Base-by-base conservation (phyloP, 2,329 filamentous ascomycete genomes). In the Nigrospora sphaerica region DNA sequence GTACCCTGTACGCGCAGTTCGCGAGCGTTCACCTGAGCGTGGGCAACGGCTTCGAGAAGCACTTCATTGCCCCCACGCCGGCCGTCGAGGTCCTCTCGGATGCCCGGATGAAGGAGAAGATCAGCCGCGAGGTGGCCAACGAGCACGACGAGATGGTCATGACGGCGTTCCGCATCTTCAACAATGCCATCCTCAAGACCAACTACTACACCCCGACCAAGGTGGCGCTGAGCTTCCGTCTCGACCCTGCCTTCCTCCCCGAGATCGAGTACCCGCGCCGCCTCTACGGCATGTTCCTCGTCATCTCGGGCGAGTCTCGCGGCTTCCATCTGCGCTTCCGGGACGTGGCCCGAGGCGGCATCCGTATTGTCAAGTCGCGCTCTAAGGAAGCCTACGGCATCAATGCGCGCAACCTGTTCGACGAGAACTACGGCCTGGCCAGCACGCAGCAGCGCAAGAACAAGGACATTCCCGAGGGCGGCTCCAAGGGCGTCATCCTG, bases 401-500 rank as follows among this genome's bases (percentile, higher is more conserved):
- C 75, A 98, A 98, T 63, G 91, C 91, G 34, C 86, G 93, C 49
- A 95, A 90, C 48, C 78, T 98, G 52, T 98, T 98, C 59, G 93
- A 98, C 58, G 93, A 98, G 73, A 98, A 98, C 71, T 98, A 98
- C 70, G 95, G 93, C 53, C 80, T 98, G 50, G 92, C 93, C 54
- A 97, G 95, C 69, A 98, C 93, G 0, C 93, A 98, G 70, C 93
- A 98, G 72, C 88, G 93, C 62, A 98, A 98, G 80, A 98, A 98
- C 78, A 98, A 98, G 75, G 93, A 98, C 61, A 98, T 98, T 44
- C 93, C 93, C 3, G 93, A 98, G 72, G 93, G 93, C 53, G 93
- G 93, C 46, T 95, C 92, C 59, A 98, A 98, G 74, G 93, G 93
- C 71, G 93, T 98, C 48, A 92, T 98, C 50, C 78, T 98, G 40